Percentiles rank a stretch among this genome's conserved stretches.
Evolutionary conservation across 2,329 filamentous ascomycete genomes (phyloP).

Genomic region (Phialophora macrospora): DNA sequence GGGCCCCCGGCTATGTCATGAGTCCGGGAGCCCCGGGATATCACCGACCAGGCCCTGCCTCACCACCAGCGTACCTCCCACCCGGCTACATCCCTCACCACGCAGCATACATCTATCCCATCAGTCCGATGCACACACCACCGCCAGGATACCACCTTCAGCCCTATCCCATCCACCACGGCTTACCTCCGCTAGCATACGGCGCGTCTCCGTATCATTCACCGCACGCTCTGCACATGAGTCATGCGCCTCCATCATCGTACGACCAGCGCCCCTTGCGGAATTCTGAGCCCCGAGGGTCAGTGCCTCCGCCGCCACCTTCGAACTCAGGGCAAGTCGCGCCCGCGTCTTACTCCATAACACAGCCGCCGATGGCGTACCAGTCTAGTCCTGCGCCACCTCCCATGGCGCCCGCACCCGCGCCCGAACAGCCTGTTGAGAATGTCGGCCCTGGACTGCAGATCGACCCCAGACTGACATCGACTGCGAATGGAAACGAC

Average conservation of each 20-base stretch:
- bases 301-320: slow-evolving; percentile 45
- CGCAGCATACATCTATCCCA: slow-evolving; percentile 49
- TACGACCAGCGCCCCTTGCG: slow-evolving; percentile 39
- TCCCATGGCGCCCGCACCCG: slow-evolving; percentile 40
- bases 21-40: slow-evolving; percentile 61
- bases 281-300: slow-evolving; percentile 42
- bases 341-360: slow-evolving; percentile 44
- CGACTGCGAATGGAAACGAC: slow-evolving; percentile 19
- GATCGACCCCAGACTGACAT: slow-evolving; percentile 45
- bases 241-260: slow-evolving; percentile 36
- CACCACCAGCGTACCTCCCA: slow-evolving; percentile 48
- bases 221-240: slow-evolving; percentile 32
- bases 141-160: slow-evolving; percentile 42
- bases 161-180: slow-evolving; percentile 32
- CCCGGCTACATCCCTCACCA: slow-evolving; percentile 39
- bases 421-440: slow-evolving; percentile 37
- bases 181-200: slow-evolving; percentile 34
- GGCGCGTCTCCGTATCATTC: slow-evolving; percentile 25
- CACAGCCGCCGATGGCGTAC: slow-evolving; percentile 39
- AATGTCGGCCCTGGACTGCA: slow-evolving; percentile 22
- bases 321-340: slow-evolving; percentile 42
- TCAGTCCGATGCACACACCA: slow-evolving; percentile 52
- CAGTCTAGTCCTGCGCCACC: slow-evolving; percentile 30
- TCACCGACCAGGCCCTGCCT: slow-evolving; percentile 50
- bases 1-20: slow-evolving; percentile 59